phyloP scores from a whole-genome alignment of 1,139 yeast genomes.

The Nakaseomyces sp. region DNA sequence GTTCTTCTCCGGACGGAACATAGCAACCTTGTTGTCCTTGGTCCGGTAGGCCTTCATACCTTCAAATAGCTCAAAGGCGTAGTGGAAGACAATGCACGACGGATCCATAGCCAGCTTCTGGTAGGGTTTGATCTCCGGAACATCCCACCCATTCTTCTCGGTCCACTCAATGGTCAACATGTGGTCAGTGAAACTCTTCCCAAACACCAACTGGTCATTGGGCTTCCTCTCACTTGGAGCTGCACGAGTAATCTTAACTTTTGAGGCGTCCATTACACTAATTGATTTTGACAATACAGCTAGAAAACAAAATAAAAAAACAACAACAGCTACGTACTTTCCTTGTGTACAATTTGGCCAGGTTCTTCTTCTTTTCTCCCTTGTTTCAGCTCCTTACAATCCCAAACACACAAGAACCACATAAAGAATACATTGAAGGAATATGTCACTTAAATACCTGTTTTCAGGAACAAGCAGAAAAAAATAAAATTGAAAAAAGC shows the following conservation, averaged over 20 bases:
- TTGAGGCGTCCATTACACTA: constrained; percentile 50
- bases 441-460: too few species aligned
- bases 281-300: neutral
- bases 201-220: constrained; percentile 72
- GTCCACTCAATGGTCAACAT: constrained; percentile 87
- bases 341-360: too few species aligned
- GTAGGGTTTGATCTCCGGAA: constrained; percentile 80
- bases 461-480: too few species aligned
- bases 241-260: constrained; percentile 50
- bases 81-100: constrained; percentile 81
- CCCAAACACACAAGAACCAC: too few species aligned
- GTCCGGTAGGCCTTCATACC: constrained; percentile 93
- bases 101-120: constrained; percentile 73
- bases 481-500: too few species aligned
- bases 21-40: constrained; percentile 54
- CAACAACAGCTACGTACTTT: too few species aligned
- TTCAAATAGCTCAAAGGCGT: constrained; percentile 90
- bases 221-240: constrained; percentile 61
- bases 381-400: neutral
- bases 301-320: neutral
- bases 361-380: too few species aligned
- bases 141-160: constrained; percentile 67
- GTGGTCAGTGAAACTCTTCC: constrained; percentile 81
- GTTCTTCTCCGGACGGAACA: constrained; percentile 87
- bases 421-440: too few species aligned